These are phyloP conservation scores for Wallacemonas sp. DNA, from an alignment of 208 protist species.

Conservation along the genomic window DNA sequence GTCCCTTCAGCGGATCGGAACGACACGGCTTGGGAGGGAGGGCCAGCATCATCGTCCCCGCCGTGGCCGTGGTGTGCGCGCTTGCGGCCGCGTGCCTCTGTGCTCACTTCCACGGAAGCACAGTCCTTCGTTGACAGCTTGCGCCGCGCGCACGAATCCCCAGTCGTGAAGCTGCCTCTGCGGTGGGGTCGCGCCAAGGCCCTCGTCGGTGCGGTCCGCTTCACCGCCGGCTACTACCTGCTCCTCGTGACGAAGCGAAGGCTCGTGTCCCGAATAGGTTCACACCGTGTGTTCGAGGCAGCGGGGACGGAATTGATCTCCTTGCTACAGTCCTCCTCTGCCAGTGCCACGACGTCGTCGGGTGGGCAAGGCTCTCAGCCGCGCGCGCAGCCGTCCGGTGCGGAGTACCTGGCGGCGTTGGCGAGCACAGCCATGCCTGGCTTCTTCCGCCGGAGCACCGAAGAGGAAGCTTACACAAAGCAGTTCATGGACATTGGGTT, in stretches of 20 bases:
- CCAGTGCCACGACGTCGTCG: no score
- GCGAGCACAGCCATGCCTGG: conserved; percentile 5
- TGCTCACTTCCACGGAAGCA: conserved; percentile 19
- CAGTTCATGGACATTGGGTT: conserved; percentile 73
- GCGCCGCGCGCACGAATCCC: conserved; percentile 13
- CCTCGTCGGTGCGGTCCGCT: conserved; percentile 88
- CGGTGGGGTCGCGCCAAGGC: conserved; percentile 25
- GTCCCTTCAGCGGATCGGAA: no score
- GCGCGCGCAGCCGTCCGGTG: not conserved
- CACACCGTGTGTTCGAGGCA: conserved; percentile 90
- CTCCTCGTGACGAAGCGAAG: conserved; percentile 77
- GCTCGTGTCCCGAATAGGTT: conserved; percentile 83
- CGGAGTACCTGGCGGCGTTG: conserved; percentile 7
- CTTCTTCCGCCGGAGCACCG: conserved; percentile 9
- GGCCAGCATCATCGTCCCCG: not conserved
- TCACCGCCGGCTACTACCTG: conserved; percentile 93
- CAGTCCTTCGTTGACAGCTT: conserved; percentile 28
- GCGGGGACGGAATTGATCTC: conserved; percentile 68
- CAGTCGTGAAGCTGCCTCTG: conserved; percentile 10
- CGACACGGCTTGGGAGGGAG: no score
- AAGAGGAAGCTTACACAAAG: conserved; percentile 69
- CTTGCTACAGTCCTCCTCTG: conserved; percentile 18
- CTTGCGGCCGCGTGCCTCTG: not conserved
- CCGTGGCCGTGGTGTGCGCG: conserved; percentile 1
- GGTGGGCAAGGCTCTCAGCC: not conserved